Percentiles rank a stretch among this genome's conserved stretches.
phyloP scores from a whole-genome alignment of 2,329 filamentous ascomycete genomes.

The Laburnicola sp. region DNA sequence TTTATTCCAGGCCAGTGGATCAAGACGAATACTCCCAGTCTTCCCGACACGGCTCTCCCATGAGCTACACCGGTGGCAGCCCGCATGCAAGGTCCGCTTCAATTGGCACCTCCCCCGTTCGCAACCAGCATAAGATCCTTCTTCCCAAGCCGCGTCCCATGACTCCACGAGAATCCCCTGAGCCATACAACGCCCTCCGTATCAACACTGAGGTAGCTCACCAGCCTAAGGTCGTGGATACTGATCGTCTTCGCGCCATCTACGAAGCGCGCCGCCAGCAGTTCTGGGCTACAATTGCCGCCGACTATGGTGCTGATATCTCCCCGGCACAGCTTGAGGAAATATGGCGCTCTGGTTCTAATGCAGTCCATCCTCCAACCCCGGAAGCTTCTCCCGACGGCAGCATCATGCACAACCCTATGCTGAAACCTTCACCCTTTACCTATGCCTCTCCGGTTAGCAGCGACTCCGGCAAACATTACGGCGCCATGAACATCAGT shows the following conservation, averaged over 20 bases:
- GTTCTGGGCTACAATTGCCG: constrained; percentile 74
- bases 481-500: constrained; percentile 38
- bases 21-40: constrained; percentile 42
- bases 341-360: constrained; percentile 58
- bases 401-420: constrained; percentile 41
- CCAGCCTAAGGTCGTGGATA: constrained; percentile 60
- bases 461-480: constrained; percentile 37
- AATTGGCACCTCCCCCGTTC: constrained; percentile 56
- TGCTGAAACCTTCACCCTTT: constrained; percentile 40
- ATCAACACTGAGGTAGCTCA: constrained; percentile 50
- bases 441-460: constrained; percentile 35
- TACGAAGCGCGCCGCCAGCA: constrained; percentile 70
- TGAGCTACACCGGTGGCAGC: constrained; percentile 54
- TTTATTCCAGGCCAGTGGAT: constrained; percentile 45
- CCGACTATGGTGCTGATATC: constrained; percentile 68
- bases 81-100: constrained; percentile 37
- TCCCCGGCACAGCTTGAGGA: constrained; percentile 68
- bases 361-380: constrained; percentile 41
- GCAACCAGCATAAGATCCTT: constrained; percentile 56
- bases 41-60: constrained; percentile 47
- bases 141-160: constrained; percentile 65
- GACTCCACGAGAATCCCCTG: constrained; percentile 43
- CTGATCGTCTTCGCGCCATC: constrained; percentile 67
- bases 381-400: constrained; percentile 46
- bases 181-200: constrained; percentile 47